Percentiles rank a stretch among this genome's conserved stretches.
These are phyloP conservation scores for Colletotrichum gloeosporioides DNA, from an alignment of 2,329 filamentous ascomycete genomes.

Conservation along the genomic window DNA sequence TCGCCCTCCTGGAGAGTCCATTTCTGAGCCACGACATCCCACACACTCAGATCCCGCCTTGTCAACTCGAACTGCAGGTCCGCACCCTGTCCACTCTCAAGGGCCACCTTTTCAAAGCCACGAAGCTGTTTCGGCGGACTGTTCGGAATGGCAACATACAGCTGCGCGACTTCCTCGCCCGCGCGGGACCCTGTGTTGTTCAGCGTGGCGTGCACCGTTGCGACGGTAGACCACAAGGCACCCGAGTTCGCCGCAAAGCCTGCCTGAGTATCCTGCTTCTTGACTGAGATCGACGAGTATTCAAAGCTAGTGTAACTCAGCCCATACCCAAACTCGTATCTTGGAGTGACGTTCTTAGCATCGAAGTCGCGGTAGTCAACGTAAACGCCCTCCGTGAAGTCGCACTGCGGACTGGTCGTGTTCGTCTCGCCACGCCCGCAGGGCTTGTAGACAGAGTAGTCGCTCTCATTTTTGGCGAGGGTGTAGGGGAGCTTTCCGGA, in stretches of 20 bases:
- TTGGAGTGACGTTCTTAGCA: constrained; percentile 48
- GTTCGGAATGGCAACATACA: constrained; percentile 52
- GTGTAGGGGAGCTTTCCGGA: constrained; percentile 68
- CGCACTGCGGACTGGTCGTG: constrained; percentile 44
- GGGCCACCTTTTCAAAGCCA: constrained; percentile 53
- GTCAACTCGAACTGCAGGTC: constrained; percentile 59
- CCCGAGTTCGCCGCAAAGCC: constrained; percentile 43
- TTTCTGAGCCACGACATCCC: constrained; percentile 65
- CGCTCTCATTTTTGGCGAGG: constrained; percentile 58
- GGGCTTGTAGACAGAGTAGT: constrained; percentile 45
- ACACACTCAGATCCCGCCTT: constrained; percentile 69
- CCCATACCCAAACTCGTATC: constrained; percentile 63
- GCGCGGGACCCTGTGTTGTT: constrained; percentile 45
- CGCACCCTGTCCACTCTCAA: constrained; percentile 17
- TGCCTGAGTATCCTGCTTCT: constrained; percentile 24
- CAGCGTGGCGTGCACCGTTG: constrained; percentile 41
- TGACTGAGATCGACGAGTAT: constrained; percentile 47
- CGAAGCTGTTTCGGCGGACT: constrained; percentile 63
- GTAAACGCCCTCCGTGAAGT: constrained; percentile 57
- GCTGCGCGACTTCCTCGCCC: constrained; percentile 53
- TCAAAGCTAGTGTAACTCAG: constrained; percentile 60
- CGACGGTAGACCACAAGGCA: constrained; percentile 53
- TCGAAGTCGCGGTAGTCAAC: constrained; percentile 63
- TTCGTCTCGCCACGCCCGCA: constrained; percentile 27
- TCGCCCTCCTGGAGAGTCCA: constrained; percentile 59